These are phyloP conservation scores for Xylariales sp. DNA, from an alignment of 2,329 filamentous ascomycete species.

Conservation along the genomic window DNA sequence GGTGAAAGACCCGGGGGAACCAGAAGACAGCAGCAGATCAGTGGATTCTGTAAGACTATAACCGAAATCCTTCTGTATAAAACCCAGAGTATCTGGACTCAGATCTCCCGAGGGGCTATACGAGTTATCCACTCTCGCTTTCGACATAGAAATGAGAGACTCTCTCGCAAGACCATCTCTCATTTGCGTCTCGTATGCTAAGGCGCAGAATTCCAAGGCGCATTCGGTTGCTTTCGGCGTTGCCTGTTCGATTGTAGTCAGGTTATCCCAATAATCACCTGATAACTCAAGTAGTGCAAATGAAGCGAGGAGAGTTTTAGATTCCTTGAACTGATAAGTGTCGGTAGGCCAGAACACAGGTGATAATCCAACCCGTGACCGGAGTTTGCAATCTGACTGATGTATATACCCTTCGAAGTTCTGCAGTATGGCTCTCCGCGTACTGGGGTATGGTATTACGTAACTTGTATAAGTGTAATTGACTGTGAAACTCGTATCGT, in stretches of 20 bases:
- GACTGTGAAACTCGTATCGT: not conserved
- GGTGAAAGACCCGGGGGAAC: too few species aligned
- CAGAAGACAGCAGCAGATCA: too few species aligned
- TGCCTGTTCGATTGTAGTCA: conserved; percentile 7
- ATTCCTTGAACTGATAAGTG: conserved; percentile 27
- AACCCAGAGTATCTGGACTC: not conserved
- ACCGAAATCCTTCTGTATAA: conserved; percentile 3
- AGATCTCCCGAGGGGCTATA: not conserved
- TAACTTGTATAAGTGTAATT: not conserved
- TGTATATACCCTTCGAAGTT: not conserved
- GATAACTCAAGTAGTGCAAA: conserved; percentile 20
- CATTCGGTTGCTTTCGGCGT: conserved; percentile 30
- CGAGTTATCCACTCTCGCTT: not conserved
- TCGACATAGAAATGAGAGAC: conserved; percentile 3
- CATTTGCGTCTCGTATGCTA: conserved; percentile 19
- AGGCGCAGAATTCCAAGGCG: conserved; percentile 23
- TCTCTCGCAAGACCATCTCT: conserved; percentile 4
- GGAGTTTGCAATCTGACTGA: not conserved
- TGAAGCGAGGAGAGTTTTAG: conserved; percentile 20
- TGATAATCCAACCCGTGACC: conserved; percentile 7
- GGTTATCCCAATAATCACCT: conserved; percentile 19
- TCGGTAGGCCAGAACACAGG: conserved; percentile 18
- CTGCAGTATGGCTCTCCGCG: not conserved
- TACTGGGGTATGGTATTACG: not conserved
- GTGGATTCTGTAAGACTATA: not conserved